phyloP scores from a whole-genome alignment of 2,329 filamentous ascomycete species.

The Fusarium chuoi region DNA sequence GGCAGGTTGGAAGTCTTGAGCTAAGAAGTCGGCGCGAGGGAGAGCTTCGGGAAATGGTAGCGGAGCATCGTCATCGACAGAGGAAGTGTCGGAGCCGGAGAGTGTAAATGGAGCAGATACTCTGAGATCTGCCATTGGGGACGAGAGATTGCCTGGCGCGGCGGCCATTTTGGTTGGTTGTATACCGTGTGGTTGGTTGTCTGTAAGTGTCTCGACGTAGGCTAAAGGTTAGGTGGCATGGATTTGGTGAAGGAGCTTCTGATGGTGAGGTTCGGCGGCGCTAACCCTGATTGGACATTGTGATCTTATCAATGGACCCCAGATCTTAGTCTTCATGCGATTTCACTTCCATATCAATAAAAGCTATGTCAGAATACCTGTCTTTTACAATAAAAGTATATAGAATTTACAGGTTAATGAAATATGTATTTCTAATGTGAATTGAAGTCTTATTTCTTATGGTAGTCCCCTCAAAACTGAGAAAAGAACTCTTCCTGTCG shows the following conservation, averaged over 20 bases:
- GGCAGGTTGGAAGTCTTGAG: conserved; percentile 79
- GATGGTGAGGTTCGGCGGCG: conserved; percentile 7
- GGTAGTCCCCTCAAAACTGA: background rate
- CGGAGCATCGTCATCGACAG: conserved; percentile 69
- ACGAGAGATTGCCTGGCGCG: conserved; percentile 44
- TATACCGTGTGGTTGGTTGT: conserved; percentile 3
- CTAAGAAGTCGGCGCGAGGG: conserved; percentile 83
- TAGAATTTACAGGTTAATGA: background rate
- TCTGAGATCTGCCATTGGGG: conserved; percentile 43
- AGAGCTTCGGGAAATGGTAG: conserved; percentile 91
- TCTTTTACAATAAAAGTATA: background rate
- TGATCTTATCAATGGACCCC: conserved; percentile 32
- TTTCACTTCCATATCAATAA: background rate
- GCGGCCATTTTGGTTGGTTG: conserved; percentile 20
- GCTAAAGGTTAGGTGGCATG: conserved; percentile 37
- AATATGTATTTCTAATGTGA: too few species aligned
- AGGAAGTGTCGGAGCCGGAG: conserved; percentile 53
- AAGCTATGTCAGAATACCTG: background rate
- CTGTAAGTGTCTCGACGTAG: conserved; percentile 22
- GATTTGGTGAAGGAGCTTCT: conserved; percentile 29
- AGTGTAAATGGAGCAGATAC: conserved; percentile 53
- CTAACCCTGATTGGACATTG: conserved; percentile 13
- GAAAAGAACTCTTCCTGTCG: background rate
- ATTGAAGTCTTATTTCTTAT: too few species aligned
- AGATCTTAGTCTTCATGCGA: background rate